A percentile compares a stretch with the other conserved stretches of the same genome.
These are phyloP conservation scores for Hydrangea macrophylla DNA, from an alignment of 148 eudicot species.

Conservation along the genomic window DNA sequence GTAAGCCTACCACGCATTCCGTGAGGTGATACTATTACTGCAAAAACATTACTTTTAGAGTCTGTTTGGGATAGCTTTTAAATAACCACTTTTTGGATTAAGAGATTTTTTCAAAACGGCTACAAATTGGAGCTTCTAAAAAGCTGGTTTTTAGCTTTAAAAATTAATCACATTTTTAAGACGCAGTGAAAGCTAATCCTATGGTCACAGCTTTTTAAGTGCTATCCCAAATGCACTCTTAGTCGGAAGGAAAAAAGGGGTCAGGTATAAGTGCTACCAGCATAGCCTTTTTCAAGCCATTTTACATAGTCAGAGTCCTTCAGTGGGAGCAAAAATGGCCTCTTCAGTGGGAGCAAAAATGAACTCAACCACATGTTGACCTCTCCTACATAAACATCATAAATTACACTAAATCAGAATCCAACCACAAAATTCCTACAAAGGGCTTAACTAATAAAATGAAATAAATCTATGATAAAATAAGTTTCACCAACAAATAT, in stretches of 20 bases:
- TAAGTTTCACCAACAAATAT: background rate
- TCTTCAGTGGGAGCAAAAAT: slow-evolving; percentile 92
- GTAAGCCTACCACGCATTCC: slow-evolving; percentile 90
- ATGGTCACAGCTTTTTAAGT: no score
- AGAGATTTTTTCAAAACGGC: no score
- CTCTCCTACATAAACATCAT: slow-evolving; percentile 60
- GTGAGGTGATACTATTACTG: slow-evolving; percentile 92
- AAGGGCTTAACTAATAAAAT: background rate
- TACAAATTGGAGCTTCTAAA: no score
- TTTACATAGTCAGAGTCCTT: background rate
- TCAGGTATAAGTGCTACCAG: background rate
- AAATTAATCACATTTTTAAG: no score
- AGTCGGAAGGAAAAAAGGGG: background rate
- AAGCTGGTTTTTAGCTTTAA: no score
- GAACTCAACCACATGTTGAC: slow-evolving; percentile 81
- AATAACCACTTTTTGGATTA: no score
- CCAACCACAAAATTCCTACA: background rate
- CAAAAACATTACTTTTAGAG: slow-evolving; percentile 9
- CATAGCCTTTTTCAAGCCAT: background rate
- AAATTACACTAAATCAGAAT: slow-evolving; percentile 7
- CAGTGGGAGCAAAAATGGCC: slow-evolving; percentile 71
- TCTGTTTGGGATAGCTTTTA: no score
- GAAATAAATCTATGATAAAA: no score
- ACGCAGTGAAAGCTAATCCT: no score
- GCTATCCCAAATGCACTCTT: no score